Conservation (phyloP, 768 basidiomycete species). For the Leccinum variicolor region DNA sequence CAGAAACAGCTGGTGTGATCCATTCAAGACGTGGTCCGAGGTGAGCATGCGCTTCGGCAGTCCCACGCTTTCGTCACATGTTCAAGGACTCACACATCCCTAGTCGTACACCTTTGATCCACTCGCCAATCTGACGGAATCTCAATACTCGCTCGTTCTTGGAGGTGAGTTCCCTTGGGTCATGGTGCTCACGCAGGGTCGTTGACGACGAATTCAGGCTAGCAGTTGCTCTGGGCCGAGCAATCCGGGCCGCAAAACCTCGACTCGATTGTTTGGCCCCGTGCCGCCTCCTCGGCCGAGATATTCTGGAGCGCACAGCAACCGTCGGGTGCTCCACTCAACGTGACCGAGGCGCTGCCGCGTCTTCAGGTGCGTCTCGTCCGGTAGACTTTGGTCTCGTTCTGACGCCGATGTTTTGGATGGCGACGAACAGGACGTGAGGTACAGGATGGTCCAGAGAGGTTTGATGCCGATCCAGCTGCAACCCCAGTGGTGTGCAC, state of each 20-base stretch:
- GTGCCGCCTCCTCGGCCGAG: slow-evolving; percentile 46
- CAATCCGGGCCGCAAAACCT: slow-evolving; percentile 43
- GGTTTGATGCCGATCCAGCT: slow-evolving; percentile 46
- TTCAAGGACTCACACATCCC: not conserved
- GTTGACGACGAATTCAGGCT: slow-evolving; percentile 19
- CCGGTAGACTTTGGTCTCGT: not conserved
- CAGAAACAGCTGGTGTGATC: slow-evolving; percentile 47
- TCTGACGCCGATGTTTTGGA: not conserved
- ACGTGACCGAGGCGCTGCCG: slow-evolving; percentile 40
- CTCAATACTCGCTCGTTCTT: slow-evolving; percentile 37
- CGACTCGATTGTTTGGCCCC: slow-evolving; percentile 47
- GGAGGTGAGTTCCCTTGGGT: slow-evolving; percentile 20
- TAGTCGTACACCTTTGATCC: slow-evolving; percentile 53
- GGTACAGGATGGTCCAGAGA: slow-evolving; percentile 46
- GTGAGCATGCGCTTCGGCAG: slow-evolving; percentile 23
- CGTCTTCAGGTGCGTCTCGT: slow-evolving; percentile 39
- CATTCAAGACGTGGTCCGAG: slow-evolving; percentile 51
- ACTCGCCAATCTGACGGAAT: slow-evolving; percentile 36
- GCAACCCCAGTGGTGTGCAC: slow-evolving; percentile 58
- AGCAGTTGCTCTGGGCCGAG: slow-evolving; percentile 46
- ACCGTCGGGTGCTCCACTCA: slow-evolving; percentile 33
- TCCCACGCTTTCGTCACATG: slow-evolving; percentile 6
- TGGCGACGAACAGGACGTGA: slow-evolving; percentile 32
- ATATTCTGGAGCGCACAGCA: slow-evolving; percentile 50
- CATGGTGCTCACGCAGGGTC: not conserved